phyloP scores from a whole-genome alignment of 2,329 filamentous ascomycete species.

The Fusarium verticillioides region DNA sequence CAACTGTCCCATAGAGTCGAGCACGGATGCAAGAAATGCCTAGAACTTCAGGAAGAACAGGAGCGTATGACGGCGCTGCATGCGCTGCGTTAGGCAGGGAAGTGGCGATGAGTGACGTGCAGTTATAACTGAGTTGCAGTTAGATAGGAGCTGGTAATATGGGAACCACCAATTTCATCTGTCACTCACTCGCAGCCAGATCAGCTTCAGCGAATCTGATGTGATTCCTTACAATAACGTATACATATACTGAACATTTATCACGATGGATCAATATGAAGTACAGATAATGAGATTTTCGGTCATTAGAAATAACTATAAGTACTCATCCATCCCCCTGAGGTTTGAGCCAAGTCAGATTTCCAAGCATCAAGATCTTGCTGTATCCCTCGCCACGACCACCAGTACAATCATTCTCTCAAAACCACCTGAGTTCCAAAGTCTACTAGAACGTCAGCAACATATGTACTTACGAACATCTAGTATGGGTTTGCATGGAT shows the following conservation, averaged over 20 bases:
- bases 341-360: accelerated
- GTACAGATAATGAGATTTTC: accelerated
- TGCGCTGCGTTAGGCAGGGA: too few relatives aligned
- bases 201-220: neutral
- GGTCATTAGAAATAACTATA: neutral
- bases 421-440: too few relatives aligned
- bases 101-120: too few relatives aligned
- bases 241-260: accelerated
- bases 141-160: too few relatives aligned
- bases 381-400: accelerated
- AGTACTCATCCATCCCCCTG: neutral
- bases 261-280: accelerated
- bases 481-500: neutral
- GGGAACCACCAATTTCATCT: accelerated
- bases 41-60: neutral
- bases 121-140: neutral
- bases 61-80: neutral
- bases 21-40: neutral
- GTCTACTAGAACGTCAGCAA: too few relatives aligned
- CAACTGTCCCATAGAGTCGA: neutral
- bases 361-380: too few relatives aligned
- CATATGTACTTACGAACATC: neutral
- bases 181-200: neutral
- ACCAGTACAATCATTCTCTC: neutral
- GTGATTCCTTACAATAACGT: neutral